Conservation (phyloP, 1,139 yeast species). For the Sugiyamaella xylanicola region DNA sequence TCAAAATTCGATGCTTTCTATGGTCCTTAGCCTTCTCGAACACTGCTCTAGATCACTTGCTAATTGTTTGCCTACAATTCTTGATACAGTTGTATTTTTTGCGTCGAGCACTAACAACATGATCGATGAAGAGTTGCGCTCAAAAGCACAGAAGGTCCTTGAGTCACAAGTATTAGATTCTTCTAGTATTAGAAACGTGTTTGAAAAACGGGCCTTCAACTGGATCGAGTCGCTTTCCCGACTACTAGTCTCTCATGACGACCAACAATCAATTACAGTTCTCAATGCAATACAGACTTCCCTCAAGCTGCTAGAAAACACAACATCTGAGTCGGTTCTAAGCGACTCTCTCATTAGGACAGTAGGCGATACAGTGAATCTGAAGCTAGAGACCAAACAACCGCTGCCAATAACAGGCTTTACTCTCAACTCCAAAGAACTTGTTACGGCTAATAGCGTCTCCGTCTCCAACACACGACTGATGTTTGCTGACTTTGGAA, state of each 20-base stretch:
- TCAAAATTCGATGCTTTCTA: constrained; percentile 37
- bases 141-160: neutral
- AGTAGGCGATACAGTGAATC: constrained; percentile 6
- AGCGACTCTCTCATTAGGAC: constrained; percentile 16
- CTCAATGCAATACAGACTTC: constrained; percentile 19
- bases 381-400: constrained; percentile 5
- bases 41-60: constrained; percentile 43
- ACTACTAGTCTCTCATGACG: constrained; percentile 37
- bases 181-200: constrained; percentile 29
- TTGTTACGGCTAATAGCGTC: neutral
- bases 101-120: constrained; percentile 18
- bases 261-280: constrained; percentile 20
- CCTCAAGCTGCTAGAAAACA: constrained; percentile 7
- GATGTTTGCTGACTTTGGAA: constrained; percentile 12
- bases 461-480: neutral
- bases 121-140: neutral
- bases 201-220: constrained; percentile 34
- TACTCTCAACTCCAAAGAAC: constrained; percentile 8
- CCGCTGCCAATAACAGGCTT: constrained; percentile 9
- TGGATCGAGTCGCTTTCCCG: constrained; percentile 41
- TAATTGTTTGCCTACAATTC: constrained; percentile 41
- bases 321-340: constrained; percentile 7
- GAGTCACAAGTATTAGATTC: neutral
- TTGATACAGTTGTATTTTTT: constrained; percentile 38
- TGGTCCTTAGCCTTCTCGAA: constrained; percentile 40